Percentiles rank a stretch among this genome's conserved stretches.
Conservation (phyloP, 495 filamentous ascomycete species). For the Hypoxylon fuscum region DNA sequence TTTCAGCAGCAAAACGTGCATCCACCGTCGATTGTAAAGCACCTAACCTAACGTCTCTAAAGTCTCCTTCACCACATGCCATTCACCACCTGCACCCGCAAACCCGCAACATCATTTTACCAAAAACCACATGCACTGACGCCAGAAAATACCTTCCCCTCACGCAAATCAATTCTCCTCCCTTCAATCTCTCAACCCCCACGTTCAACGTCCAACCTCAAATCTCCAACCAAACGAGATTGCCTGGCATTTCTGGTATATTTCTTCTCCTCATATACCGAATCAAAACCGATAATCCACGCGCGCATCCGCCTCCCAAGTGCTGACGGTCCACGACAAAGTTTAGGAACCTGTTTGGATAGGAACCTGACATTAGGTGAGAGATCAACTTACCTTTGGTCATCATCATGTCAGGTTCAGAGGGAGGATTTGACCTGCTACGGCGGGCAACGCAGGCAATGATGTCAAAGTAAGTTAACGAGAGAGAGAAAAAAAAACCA, state of each 20-base stretch:
- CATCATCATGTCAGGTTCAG: slow-evolving; percentile 47
- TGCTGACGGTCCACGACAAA: slow-evolving; percentile 26
- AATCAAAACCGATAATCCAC: slow-evolving; percentile 9
- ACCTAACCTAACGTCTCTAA: too few species aligned
- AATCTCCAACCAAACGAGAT: slow-evolving; percentile 37
- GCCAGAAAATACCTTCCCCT: slow-evolving; percentile 41
- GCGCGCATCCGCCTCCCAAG: slow-evolving; percentile 17
- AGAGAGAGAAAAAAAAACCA: neutral
- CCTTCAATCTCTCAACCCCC: slow-evolving; percentile 29
- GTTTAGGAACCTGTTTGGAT: slow-evolving; percentile 32
- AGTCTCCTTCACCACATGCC: slow-evolving; percentile 16
- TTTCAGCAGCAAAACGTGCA: slow-evolving; percentile 40
- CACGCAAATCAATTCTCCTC: slow-evolving; percentile 39
- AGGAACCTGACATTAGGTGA: slow-evolving; percentile 41
- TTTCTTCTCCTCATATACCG: neutral
- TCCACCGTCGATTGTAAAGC: too few species aligned
- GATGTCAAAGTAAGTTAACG: slow-evolving; percentile 64
- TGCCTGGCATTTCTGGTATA: slow-evolving; percentile 11
- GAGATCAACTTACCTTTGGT: slow-evolving; percentile 32
- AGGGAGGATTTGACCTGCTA: slow-evolving; percentile 60
- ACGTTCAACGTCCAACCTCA: slow-evolving; percentile 37
- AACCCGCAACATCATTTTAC: slow-evolving; percentile 38
- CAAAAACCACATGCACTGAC: slow-evolving; percentile 35
- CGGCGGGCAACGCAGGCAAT: slow-evolving; percentile 64
- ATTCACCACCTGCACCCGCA: slow-evolving; percentile 6